Conservation (phyloP, 805 yeast genomes). For the Wickerhamiella slavikovae region DNA sequence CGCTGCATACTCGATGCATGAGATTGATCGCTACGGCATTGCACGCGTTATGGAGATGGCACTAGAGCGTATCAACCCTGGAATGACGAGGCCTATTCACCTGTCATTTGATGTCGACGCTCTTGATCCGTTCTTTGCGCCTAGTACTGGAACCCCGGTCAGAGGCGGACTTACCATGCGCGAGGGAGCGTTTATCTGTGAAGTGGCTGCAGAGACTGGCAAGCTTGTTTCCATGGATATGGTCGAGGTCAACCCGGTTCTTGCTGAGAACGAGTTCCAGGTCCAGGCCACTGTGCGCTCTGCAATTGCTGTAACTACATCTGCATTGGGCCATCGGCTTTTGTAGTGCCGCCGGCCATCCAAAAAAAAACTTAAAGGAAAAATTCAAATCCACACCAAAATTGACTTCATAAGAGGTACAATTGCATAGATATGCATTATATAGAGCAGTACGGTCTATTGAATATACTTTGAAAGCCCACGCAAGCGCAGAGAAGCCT, state of each 20-base stretch:
- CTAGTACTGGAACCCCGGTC: constrained; percentile 96
- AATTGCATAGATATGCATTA: not conserved
- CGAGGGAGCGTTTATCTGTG: constrained; percentile 84
- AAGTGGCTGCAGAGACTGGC: constrained; percentile 83
- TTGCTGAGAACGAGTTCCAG: constrained; percentile 60
- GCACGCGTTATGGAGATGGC: constrained; percentile 88
- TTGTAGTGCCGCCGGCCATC: constrained; percentile 23
- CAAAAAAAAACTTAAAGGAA: no score
- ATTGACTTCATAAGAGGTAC: not conserved
- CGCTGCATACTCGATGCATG: constrained; percentile 86
- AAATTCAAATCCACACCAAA: no score
- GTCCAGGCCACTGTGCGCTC: constrained; percentile 71
- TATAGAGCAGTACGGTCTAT: constrained; percentile 1
- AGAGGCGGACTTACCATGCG: constrained; percentile 88
- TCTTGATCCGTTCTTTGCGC: constrained; percentile 81
- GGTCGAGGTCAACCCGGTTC: constrained; percentile 81
- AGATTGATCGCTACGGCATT: constrained; percentile 84
- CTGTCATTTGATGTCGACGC: constrained; percentile 93
- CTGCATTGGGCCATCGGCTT: constrained; percentile 86
- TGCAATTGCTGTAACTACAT: constrained; percentile 77
- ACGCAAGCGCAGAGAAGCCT: constrained; percentile 59
- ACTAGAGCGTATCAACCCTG: constrained; percentile 52
- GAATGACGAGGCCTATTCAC: constrained; percentile 57
- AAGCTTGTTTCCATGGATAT: constrained; percentile 70
- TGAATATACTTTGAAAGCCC: constrained; percentile 43